Conservation (phyloP, 2,329 filamentous ascomycete genomes). For the Exophiala oligosperma region DNA sequence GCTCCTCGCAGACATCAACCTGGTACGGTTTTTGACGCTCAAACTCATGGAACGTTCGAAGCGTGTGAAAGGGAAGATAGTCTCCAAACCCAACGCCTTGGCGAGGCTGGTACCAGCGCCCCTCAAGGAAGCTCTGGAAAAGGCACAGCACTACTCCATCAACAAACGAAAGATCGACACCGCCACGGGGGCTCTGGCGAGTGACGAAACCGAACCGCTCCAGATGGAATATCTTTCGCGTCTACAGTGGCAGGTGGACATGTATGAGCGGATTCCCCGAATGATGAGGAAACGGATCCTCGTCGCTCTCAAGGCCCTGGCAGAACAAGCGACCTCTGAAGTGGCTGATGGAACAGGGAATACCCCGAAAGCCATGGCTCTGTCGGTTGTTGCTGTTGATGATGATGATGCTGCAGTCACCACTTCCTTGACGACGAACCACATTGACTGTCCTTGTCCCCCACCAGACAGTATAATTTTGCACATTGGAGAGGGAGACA, state of each 20-base stretch:
- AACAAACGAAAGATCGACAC: constrained; percentile 12
- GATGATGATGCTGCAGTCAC: background rate
- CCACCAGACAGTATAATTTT: constrained; percentile 19
- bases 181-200: background rate
- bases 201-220: background rate
- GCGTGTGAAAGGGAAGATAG: background rate
- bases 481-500: constrained; percentile 9
- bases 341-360: background rate
- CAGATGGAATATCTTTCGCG: constrained; percentile 7
- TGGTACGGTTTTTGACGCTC: constrained; percentile 9
- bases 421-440: background rate
- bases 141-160: constrained; percentile 17
- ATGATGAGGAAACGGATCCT: constrained; percentile 25
- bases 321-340: background rate
- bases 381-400: background rate
- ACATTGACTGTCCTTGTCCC: background rate
- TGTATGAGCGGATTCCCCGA: constrained; percentile 15
- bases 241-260: constrained; percentile 26
- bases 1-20: constrained; percentile 13
- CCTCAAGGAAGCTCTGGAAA: constrained; percentile 1
- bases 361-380: background rate
- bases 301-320: constrained; percentile 14
- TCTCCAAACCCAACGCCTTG: background rate
- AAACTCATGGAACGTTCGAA: constrained; percentile 1
- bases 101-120: constrained; percentile 7